phyloP scores from a whole-genome alignment of 176 grass and related monocot species.

The Oryza australiensis region DNA sequence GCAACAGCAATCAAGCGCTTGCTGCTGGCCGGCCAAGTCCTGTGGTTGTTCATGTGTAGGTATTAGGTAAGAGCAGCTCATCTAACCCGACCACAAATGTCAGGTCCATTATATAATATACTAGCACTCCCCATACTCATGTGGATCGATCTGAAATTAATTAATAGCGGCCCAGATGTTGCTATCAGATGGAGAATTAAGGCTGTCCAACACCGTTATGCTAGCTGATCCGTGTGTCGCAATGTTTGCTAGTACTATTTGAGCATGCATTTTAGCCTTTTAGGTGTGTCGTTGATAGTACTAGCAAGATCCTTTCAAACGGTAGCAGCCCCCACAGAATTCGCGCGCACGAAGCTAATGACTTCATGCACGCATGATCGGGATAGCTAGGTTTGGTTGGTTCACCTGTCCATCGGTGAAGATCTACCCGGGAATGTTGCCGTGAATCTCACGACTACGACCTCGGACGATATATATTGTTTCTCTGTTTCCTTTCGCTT shows the following conservation, averaged over 20 bases:
- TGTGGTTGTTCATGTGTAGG: conserved; percentile 40
- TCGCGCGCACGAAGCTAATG: neutral
- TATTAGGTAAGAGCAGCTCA: conserved; percentile 42
- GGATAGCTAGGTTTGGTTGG: conserved; percentile 2
- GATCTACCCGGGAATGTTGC: neutral
- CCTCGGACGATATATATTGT: neutral
- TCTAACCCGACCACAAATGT: conserved; percentile 7
- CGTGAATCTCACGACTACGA: neutral
- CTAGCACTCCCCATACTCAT: neutral
- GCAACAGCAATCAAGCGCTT: conserved; percentile 27
- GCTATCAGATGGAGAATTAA: neutral
- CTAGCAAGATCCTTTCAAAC: neutral
- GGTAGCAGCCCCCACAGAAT: conserved; percentile 29
- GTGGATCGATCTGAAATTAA: neutral
- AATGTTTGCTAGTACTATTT: neutral
- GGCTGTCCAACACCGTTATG: conserved; percentile 11
- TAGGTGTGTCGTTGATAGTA: neutral
- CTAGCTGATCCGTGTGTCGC: too few species aligned
- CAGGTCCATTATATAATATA: neutral
- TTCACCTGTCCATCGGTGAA: conserved; percentile 10
- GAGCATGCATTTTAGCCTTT: neutral
- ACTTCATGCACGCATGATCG: neutral
- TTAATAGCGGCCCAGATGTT: neutral
- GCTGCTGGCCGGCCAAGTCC: neutral
- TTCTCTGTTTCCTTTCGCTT: neutral